Conservation (phyloP, 371 early-diverging fungal genomes). For the Fennellomyces sp. region DNA sequence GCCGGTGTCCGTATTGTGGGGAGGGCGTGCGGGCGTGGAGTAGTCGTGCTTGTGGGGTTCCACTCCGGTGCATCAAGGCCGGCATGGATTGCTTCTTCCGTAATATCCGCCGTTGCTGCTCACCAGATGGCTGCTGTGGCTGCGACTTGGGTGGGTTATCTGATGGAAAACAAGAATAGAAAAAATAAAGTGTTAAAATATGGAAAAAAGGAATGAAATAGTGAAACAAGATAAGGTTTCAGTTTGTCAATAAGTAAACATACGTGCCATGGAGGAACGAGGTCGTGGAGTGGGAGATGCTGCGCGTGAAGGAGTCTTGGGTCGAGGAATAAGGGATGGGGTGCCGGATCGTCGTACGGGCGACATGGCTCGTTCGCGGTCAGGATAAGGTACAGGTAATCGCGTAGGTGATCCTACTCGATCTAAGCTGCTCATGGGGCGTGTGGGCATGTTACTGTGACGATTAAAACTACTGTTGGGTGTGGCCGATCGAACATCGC, state of each 20-base stretch:
- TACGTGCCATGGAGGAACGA: slow-evolving; percentile 32
- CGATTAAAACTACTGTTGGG: slow-evolving; percentile 14
- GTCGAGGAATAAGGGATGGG: slow-evolving; percentile 37
- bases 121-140: slow-evolving; percentile 9
- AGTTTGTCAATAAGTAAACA: not conserved
- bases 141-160: slow-evolving; percentile 17
- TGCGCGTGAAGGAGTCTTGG: slow-evolving; percentile 30
- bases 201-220: too few species aligned
- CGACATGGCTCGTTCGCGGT: slow-evolving; percentile 24
- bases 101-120: slow-evolving; percentile 6
- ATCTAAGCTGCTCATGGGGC: slow-evolving; percentile 25
- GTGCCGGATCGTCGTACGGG: slow-evolving; percentile 30
- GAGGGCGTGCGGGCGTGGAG: slow-evolving; percentile 16
- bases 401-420: slow-evolving; percentile 10
- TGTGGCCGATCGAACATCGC: slow-evolving; percentile 14
- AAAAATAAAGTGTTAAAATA: not conserved
- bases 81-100: slow-evolving; percentile 33
- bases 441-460: slow-evolving; percentile 9
- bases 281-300: slow-evolving; percentile 38
- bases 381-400: slow-evolving; percentile 13
- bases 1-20: slow-evolving; percentile 5
- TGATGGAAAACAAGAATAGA: slow-evolving; percentile 12
- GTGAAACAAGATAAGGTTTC: too few species aligned
- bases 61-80: slow-evolving; percentile 17
- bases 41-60: slow-evolving; percentile 6